phyloP scores from a whole-genome alignment of 129 eudicot species.

The Kitagawia praeruptora region DNA sequence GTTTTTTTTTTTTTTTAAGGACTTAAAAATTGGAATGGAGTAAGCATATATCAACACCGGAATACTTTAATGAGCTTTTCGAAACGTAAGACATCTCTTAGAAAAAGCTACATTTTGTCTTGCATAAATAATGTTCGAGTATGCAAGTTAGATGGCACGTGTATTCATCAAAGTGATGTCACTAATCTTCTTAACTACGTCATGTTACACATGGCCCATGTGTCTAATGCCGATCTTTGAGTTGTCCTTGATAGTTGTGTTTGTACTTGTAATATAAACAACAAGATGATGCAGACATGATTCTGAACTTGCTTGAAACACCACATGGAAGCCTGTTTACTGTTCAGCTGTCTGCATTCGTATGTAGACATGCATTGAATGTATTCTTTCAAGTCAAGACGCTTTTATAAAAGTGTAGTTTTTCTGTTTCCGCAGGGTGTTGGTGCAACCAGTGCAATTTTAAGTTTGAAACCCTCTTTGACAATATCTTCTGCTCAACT shows the following conservation, averaged over 20 bases:
- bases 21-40: not conserved
- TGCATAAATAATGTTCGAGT: not conserved
- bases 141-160: not conserved
- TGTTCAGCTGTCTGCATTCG: slow-evolving; percentile 14
- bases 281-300: not conserved
- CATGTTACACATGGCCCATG: not conserved
- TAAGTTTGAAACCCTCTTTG: slow-evolving; percentile 63
- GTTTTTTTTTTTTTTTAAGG: too few species aligned
- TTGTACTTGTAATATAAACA: not conserved
- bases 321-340: slow-evolving; percentile 15
- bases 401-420: slow-evolving; percentile 19
- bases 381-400: slow-evolving; percentile 9
- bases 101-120: not conserved
- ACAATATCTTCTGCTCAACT: slow-evolving; percentile 50
- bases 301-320: slow-evolving; percentile 6
- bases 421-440: slow-evolving; percentile 69
- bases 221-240: not conserved
- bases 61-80: not conserved
- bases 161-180: not conserved
- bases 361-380: slow-evolving; percentile 6
- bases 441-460: slow-evolving; percentile 55
- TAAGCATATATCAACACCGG: not conserved
- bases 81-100: not conserved
- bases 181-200: not conserved
- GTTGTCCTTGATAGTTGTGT: not conserved